Evolutionary conservation across 1,284 basidiomycete species (phyloP).

Genomic region (Leccinum huronense): DNA sequence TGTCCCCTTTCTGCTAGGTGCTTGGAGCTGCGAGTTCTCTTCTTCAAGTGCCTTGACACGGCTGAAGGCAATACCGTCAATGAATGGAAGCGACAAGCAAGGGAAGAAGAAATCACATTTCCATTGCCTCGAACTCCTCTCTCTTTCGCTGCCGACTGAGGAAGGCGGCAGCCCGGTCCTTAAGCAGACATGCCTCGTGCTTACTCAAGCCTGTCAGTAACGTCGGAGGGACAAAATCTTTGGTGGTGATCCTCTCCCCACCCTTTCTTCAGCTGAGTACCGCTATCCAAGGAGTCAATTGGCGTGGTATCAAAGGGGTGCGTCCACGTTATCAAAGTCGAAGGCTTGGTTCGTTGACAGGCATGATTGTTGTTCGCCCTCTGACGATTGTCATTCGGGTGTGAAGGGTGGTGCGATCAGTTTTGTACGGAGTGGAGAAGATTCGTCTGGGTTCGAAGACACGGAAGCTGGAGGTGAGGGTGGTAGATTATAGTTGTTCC

Average conservation of each 20-base stretch:
- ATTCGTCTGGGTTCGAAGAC: constrained; percentile 43
- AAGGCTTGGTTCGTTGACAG: constrained; percentile 70
- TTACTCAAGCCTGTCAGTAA: constrained; percentile 75
- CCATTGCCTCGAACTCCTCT: constrained; percentile 89
- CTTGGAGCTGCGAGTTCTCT: constrained; percentile 69
- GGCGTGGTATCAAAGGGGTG: constrained; percentile 33
- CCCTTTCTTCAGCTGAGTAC: constrained; percentile 41
- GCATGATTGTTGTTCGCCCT: constrained; percentile 52
- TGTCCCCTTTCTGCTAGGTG: constrained; percentile 45
- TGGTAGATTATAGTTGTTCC: constrained; percentile 47
- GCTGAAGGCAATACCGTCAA: constrained; percentile 28
- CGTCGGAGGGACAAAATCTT: constrained; percentile 88
- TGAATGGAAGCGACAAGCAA: constrained; percentile 12
- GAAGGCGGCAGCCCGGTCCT: constrained; percentile 90
- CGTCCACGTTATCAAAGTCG: constrained; percentile 46
- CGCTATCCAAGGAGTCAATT: constrained; percentile 31
- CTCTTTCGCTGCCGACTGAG: constrained; percentile 86
- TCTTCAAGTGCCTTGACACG: constrained; percentile 62
- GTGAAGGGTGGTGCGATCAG: constrained; percentile 50
- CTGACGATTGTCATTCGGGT: constrained; percentile 44
- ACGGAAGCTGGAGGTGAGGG: constrained; percentile 54
- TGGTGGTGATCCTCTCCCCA: constrained; percentile 68
- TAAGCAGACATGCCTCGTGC: constrained; percentile 86
- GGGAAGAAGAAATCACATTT: constrained; percentile 55
- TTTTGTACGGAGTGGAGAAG: constrained; percentile 46